These are phyloP conservation scores for Citrullus amarus DNA, from an alignment of 306 rosid genomes.

Conservation along the genomic window DNA sequence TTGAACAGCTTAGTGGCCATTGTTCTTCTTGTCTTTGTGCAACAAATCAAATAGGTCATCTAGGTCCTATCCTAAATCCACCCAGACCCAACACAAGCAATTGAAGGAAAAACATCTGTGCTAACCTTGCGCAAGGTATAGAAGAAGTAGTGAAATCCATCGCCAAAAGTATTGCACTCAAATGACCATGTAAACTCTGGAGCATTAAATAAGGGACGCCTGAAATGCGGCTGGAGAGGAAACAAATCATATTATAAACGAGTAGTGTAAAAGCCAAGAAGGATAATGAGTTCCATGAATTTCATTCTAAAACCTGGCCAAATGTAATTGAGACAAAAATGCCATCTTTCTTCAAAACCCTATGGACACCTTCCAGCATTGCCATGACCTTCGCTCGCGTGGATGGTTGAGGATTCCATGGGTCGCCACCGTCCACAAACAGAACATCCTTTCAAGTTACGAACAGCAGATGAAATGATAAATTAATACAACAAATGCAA, in stretches of 20 bases:
- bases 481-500: constrained; percentile 7
- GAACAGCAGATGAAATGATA: constrained; percentile 6
- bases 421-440: constrained; percentile 91
- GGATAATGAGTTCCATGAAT: constrained; percentile 7
- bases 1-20: background rate
- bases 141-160: constrained; percentile 82
- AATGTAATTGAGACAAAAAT: constrained; percentile 75
- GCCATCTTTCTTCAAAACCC: constrained; percentile 66
- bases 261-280: background rate
- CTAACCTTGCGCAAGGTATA: constrained; percentile 72
- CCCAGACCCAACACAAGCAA: background rate
- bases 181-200: constrained; percentile 82
- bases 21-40: background rate
- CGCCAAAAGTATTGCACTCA: constrained; percentile 79
- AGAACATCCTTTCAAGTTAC: constrained; percentile 72
- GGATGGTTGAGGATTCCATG: constrained; percentile 76
- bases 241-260: background rate
- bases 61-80: background rate
- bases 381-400: constrained; percentile 69
- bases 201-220: constrained; percentile 70
- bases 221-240: constrained; percentile 71
- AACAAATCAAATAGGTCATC: background rate
- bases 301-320: constrained; percentile 62
- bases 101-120: constrained; percentile 1
- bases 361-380: constrained; percentile 65